These are phyloP conservation scores for Claviceps digitariae DNA, from an alignment of 2,329 filamentous ascomycete genomes.

Conservation along the genomic window DNA sequence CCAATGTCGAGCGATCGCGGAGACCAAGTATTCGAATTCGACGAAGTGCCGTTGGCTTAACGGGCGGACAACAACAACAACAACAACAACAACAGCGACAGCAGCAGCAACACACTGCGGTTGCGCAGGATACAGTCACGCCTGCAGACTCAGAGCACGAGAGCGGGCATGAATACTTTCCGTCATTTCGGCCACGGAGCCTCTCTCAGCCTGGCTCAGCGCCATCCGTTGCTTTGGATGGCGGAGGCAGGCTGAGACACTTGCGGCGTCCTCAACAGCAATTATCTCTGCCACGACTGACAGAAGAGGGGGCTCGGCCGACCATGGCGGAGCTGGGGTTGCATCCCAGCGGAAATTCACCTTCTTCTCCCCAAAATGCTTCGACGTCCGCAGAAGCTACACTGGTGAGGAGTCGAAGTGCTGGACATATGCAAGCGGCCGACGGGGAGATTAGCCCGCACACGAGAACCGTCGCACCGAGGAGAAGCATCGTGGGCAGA, in stretches of 20 bases:
- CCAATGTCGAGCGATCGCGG: conserved; percentile 3
- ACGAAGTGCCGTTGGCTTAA: conserved; percentile 5
- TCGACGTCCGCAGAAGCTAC: conserved; percentile 14
- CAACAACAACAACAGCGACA: background rate
- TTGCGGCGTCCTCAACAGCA: conserved; percentile 20
- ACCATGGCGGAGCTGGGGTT: conserved; percentile 21
- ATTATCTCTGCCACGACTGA: conserved; percentile 23
- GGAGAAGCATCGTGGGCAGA: conserved; percentile 4
- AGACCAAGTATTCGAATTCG: conserved; percentile 14
- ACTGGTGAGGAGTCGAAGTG: conserved; percentile 1
- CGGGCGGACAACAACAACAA: background rate
- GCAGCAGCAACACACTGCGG: background rate
- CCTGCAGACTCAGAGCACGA: background rate
- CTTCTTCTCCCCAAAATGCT: conserved; percentile 12
- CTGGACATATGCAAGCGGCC: background rate
- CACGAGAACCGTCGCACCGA: conserved; percentile 1
- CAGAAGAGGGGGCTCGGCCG: conserved; percentile 24
- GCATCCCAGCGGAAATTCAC: conserved; percentile 5
- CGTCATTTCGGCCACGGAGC: conserved; percentile 19
- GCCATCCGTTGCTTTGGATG: conserved; percentile 10
- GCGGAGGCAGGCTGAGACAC: conserved; percentile 13
- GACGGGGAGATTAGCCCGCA: background rate
- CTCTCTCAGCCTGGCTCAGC: conserved; percentile 21
- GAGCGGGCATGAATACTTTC: background rate
- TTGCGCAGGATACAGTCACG: background rate